Base-by-base conservation (phyloP, 2,329 filamentous ascomycete species). In the Xylaria sp. region DNA sequence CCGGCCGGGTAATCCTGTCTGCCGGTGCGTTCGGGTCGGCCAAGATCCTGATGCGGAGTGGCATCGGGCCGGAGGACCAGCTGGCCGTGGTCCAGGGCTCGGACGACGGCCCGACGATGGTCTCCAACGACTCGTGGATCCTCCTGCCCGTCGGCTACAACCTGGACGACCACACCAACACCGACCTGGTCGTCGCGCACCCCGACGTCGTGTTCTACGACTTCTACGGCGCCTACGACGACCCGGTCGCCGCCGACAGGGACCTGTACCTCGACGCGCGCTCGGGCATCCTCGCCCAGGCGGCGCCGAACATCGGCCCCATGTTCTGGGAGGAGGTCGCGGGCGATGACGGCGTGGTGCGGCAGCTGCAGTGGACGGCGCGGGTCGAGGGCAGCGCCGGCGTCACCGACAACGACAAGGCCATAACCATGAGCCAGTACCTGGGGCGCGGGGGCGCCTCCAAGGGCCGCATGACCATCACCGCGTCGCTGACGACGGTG, bases 21-120 rank as follows among this genome's bases (percentile, higher is more conserved):
- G 83, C 86, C 1, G 88, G 88, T 44, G 76, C 87, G 1, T 89
- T 91, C 57, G 86, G 86, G n/a, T 85, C 85, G 1, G 77, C 86
- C 13, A 88, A 88, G 71, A 74, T 91, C 44, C 78, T 91, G 2
- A 77, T 89, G 71, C 79, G 86, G 64, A 87, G 83, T 49, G 67
- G 88, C 61, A 90, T 89, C 59, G 88, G 87, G 4, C 86, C 85
- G 19, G 70, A 72, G 72, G 78, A 83, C 75, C 74, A 90, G 65
- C 75, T 86, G 20, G 66, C 75, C 18, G 66, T 83, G 11, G 81
- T 85, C 24, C 71, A 78, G 44, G 70, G 66, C 47, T 82, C 80
- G 1, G 63, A 67, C 1, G 82, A 85, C 57, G 79, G 79, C 0
- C 62, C 74, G 13, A 78, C 74, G 1, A 81, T 85, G 76, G 77